A percentile compares a stretch with the other conserved stretches of the same genome.
phyloP scores from a whole-genome alignment of 164 flowering plant species.

The Piper betle region DNA sequence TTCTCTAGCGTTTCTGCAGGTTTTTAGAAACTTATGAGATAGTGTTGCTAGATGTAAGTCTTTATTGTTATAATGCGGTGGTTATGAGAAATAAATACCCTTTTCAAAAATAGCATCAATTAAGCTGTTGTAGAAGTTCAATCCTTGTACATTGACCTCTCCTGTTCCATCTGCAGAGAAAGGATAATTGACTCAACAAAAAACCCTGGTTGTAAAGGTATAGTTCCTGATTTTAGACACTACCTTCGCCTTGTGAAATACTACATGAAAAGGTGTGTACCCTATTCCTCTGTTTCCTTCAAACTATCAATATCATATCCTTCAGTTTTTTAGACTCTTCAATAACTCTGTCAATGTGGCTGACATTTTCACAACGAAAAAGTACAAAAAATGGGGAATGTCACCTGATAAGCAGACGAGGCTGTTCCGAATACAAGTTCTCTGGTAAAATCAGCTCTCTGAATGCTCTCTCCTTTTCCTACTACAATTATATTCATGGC shows the following conservation, averaged over 20 bases:
- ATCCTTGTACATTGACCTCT: constrained; percentile 57
- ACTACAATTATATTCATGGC: no score
- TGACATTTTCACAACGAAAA: no score
- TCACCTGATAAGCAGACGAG: constrained; percentile 95
- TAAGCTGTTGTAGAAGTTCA: constrained; percentile 64
- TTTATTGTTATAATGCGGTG: background rate
- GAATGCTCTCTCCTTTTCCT: constrained; percentile 24
- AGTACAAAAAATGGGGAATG: no score
- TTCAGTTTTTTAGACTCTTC: no score
- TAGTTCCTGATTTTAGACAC: background rate
- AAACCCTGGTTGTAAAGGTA: no score
- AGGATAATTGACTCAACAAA: background rate
- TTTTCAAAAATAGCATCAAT: constrained; percentile 66
- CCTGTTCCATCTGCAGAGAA: constrained; percentile 66
- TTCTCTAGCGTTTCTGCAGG: background rate
- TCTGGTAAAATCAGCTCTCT: constrained; percentile 61
- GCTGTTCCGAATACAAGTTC: constrained; percentile 80
- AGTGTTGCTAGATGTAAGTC: background rate
- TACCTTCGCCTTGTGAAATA: no score
- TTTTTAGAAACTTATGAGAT: background rate
- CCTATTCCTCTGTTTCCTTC: no score
- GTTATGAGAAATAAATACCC: constrained; percentile 22
- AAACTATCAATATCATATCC: no score
- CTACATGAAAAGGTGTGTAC: no score
- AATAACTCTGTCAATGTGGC: no score